phyloP scores from a whole-genome alignment of 148 eudicot species.

The Fagopyrum esculentum region DNA sequence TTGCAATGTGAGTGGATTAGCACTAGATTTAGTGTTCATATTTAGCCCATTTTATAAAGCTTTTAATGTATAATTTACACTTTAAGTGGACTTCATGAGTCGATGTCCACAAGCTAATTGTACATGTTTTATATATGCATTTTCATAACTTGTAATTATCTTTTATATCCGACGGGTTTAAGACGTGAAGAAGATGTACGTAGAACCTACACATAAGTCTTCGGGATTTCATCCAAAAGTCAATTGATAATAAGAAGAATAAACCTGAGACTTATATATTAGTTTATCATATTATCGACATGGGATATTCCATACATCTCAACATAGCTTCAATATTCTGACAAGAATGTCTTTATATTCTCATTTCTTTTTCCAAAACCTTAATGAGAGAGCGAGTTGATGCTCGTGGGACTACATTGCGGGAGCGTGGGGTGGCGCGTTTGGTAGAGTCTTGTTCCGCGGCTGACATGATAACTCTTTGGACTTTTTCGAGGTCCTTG shows the following conservation, averaged over 20 bases:
- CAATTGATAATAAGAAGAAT: no score
- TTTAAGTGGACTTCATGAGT: conserved; percentile 2
- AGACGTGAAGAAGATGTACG: no score
- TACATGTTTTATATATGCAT: neutral
- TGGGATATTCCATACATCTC: no score
- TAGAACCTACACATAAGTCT: no score
- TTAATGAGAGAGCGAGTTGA: no score
- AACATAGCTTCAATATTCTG: neutral
- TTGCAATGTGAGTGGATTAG: conserved; percentile 3
- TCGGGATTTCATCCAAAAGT: no score
- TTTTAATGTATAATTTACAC: neutral
- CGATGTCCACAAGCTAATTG: neutral
- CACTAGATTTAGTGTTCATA: conserved; percentile 5
- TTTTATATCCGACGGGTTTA: no score
- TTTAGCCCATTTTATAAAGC: neutral
- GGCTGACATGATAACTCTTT: neutral
- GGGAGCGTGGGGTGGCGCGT: no score
- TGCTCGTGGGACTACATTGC: conserved; percentile 1
- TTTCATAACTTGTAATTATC: neutral
- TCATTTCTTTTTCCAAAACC: neutral
- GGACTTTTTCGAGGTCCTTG: neutral
- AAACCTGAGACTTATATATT: no score
- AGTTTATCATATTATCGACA: no score
- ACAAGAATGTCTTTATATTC: neutral
- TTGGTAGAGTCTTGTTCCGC: neutral